These are phyloP conservation scores for Phytophthora sp. DNA, from an alignment of 352 stramenopile species.

Conservation along the genomic window DNA sequence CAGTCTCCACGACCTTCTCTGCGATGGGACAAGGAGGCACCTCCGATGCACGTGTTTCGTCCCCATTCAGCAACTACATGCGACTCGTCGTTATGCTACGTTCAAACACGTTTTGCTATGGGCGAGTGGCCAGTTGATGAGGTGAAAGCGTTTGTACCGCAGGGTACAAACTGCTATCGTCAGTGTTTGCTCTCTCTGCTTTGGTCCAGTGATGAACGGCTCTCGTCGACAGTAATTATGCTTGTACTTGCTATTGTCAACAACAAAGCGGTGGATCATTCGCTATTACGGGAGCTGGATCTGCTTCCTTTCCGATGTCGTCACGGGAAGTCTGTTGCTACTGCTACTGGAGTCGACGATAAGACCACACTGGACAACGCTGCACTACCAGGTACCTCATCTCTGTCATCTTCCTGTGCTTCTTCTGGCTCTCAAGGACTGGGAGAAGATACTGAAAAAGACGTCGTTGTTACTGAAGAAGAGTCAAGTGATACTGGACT, in stretches of 20 bases:
- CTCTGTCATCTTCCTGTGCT: conserved; percentile 33
- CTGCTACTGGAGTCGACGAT: neutral
- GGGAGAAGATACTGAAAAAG: conserved; percentile 11
- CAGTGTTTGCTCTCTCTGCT: conserved; percentile 68
- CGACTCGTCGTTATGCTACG: conserved; percentile 74
- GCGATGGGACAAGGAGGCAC: conserved; percentile 40
- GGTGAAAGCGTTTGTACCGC: conserved; percentile 57
- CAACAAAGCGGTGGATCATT: conserved; percentile 66
- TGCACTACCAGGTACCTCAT: conserved; percentile 20
- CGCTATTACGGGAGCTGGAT: conserved; percentile 63
- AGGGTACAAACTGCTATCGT: conserved; percentile 59
- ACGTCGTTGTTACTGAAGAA: conserved; percentile 11
- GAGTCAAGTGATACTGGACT: conserved; percentile 6
- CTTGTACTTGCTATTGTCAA: conserved; percentile 72
- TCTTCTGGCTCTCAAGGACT: conserved; percentile 33
- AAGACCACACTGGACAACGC: conserved; percentile 11
- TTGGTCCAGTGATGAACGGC: conserved; percentile 64
- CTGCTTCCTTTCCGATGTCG: conserved; percentile 61
- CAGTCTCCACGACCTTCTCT: conserved; percentile 26
- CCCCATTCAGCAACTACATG: conserved; percentile 59
- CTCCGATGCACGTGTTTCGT: conserved; percentile 56
- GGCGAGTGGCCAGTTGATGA: conserved; percentile 83
- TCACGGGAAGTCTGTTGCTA: conserved; percentile 24
- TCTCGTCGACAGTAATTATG: conserved; percentile 66
- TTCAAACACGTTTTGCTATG: conserved; percentile 77